Evolutionary conservation across 1,284 basidiomycete species (phyloP).

Genomic region (Calocybe gambosa): DNA sequence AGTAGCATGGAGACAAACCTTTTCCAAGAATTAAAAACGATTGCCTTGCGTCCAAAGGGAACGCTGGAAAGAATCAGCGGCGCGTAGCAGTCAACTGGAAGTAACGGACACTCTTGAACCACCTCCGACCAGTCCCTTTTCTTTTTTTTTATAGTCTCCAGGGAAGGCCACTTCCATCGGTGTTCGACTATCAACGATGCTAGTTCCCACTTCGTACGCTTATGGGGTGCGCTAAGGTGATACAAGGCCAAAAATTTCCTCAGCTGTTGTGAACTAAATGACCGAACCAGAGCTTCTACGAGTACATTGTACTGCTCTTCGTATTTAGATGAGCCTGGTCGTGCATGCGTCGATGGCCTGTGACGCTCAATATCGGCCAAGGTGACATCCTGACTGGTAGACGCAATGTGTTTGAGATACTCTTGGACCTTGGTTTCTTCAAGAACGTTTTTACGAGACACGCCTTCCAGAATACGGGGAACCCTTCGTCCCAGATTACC

Average conservation of each 20-base stretch:
- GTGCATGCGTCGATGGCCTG: conserved; percentile 34
- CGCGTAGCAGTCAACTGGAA: neutral
- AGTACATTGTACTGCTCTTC: conserved; percentile 45
- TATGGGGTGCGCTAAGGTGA: conserved; percentile 28
- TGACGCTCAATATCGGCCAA: conserved; percentile 52
- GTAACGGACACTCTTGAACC: conserved; percentile 40
- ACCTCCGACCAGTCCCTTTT: conserved; percentile 49
- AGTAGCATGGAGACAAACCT: conserved; percentile 35
- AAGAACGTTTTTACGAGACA: neutral
- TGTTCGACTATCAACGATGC: conserved; percentile 57
- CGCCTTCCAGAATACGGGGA: no score
- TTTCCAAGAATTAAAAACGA: conserved; percentile 69
- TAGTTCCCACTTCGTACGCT: conserved; percentile 36
- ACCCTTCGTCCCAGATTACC: neutral
- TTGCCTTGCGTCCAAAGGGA: conserved; percentile 50
- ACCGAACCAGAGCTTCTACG: conserved; percentile 45
- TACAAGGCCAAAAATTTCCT: conserved; percentile 46
- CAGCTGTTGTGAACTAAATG: conserved; percentile 61
- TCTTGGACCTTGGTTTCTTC: conserved; percentile 40
- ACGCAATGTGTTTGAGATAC: conserved; percentile 48
- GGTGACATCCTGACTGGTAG: conserved; percentile 37
- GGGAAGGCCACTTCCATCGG: conserved; percentile 62
- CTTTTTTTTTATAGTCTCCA: conserved; percentile 44
- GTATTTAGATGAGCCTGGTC: conserved; percentile 39
- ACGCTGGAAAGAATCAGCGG: conserved; percentile 34